Percentiles rank a stretch among this genome's conserved stretches.
Conservation (phyloP, 176 grass and related monocot species). For the Carex cristatella region DNA sequence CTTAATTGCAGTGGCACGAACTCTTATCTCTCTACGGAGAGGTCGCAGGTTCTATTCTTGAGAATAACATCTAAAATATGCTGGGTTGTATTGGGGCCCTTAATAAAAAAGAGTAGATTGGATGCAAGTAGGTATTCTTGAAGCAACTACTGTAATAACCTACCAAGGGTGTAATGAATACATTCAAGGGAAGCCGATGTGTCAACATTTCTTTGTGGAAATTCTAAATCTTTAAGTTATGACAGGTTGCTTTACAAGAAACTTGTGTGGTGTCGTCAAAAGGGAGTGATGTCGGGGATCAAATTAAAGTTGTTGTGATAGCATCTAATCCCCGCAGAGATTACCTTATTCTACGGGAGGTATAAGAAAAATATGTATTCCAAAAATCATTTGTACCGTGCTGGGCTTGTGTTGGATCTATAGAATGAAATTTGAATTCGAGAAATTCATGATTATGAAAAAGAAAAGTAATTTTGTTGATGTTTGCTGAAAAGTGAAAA, state of each 20-base stretch:
- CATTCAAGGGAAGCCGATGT: background rate
- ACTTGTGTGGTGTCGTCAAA: slow-evolving; percentile 35
- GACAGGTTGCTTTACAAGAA: slow-evolving; percentile 76
- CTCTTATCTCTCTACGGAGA: too few relatives aligned
- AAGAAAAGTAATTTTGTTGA: background rate
- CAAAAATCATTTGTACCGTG: background rate
- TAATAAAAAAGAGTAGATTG: too few relatives aligned
- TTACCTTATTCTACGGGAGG: slow-evolving; percentile 55
- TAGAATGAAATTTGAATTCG: background rate
- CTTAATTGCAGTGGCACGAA: too few relatives aligned
- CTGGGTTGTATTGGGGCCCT: too few relatives aligned
- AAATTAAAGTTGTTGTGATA: slow-evolving; percentile 42
- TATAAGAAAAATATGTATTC: slow-evolving; percentile 4
- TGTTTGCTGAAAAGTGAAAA: background rate
- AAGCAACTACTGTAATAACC: background rate
- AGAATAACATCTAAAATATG: too few relatives aligned
- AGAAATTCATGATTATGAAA: background rate
- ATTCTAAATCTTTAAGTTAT: slow-evolving; percentile 5
- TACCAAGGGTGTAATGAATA: background rate
- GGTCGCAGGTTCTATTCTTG: too few relatives aligned
- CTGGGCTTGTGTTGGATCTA: background rate
- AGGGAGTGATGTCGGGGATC: slow-evolving; percentile 56
- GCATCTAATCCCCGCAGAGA: slow-evolving; percentile 74
- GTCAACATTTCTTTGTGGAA: background rate
- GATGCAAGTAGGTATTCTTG: background rate